Percentiles rank a stretch among this genome's conserved stretches.
These are phyloP conservation scores for Cordyceps cicadae DNA, from an alignment of 2,329 filamentous ascomycete genomes.

Conservation along the genomic window DNA sequence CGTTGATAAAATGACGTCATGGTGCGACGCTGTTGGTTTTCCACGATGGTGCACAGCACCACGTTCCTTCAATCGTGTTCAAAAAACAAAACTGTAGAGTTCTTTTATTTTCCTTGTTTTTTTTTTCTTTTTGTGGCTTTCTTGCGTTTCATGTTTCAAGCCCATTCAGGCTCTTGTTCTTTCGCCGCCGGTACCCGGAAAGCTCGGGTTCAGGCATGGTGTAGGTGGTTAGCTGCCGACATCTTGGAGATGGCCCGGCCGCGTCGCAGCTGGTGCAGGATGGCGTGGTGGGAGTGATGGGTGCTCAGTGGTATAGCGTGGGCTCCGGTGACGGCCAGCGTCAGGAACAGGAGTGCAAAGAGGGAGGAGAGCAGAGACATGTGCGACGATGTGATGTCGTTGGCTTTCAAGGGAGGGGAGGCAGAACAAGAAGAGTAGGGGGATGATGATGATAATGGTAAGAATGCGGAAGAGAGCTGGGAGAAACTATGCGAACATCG, in stretches of 20 bases:
- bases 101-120: not conserved
- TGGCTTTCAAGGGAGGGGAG: not conserved
- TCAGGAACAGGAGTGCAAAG: slow-evolving; percentile 3
- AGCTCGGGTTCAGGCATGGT: not conserved
- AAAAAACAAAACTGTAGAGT: no score
- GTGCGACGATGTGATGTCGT: not conserved
- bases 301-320: not conserved
- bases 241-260: slow-evolving; percentile 7
- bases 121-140: not conserved
- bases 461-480: no score
- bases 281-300: not conserved
- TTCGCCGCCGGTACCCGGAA: not conserved
- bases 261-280: slow-evolving; percentile 3
- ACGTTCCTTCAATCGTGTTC: not conserved
- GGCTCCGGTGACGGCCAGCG: not conserved
- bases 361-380: slow-evolving; percentile 7
- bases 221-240: not conserved
- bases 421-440: no score
- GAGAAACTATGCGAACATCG: no score
- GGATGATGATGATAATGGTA: no score
- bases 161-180: not conserved
- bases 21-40: not conserved
- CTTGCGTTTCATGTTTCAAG: no score
- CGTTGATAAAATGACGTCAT: not conserved
- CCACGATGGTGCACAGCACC: not conserved